These are phyloP conservation scores for Fusarium siculi DNA, from an alignment of 2,329 filamentous ascomycete genomes.

Conservation along the genomic window DNA sequence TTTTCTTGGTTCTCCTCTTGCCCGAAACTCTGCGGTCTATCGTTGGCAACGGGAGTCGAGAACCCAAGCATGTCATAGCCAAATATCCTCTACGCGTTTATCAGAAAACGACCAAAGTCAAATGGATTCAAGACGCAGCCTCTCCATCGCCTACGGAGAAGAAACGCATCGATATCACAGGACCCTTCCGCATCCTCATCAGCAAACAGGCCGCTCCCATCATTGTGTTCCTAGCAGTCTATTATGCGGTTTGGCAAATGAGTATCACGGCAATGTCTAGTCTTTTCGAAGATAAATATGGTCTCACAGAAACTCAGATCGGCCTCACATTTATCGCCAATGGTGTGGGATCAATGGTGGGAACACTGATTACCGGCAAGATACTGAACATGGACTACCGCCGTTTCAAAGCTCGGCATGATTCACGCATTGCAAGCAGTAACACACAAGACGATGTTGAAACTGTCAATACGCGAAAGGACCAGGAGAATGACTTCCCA, in stretches of 20 bases:
- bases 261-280: constrained; percentile 63
- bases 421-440: not conserved
- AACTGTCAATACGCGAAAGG: rapidly evolving
- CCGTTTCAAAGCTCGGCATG: constrained; percentile 47
- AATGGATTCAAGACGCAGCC: constrained; percentile 1
- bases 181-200: constrained; percentile 59
- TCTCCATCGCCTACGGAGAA: rapidly evolving
- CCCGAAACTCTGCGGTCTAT: constrained; percentile 29
- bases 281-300: constrained; percentile 57
- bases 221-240: constrained; percentile 59
- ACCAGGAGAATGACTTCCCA: constrained; percentile 51
- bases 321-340: constrained; percentile 66
- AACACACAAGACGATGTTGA: rapidly evolving
- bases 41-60: constrained; percentile 53
- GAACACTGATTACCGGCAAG: constrained; percentile 62
- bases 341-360: constrained; percentile 64
- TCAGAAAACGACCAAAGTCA: constrained; percentile 44
- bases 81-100: constrained; percentile 49
- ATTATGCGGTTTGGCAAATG: constrained; percentile 67
- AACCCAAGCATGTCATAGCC: constrained; percentile 43
- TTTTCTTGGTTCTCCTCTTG: not conserved
- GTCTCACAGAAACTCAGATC: constrained; percentile 56
- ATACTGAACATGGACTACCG: constrained; percentile 64
- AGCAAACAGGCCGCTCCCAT: constrained; percentile 56
- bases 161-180: constrained; percentile 57